Base-by-base conservation (phyloP, 495 filamentous ascomycete genomes). In the Annulohypoxylon stygium region DNA sequence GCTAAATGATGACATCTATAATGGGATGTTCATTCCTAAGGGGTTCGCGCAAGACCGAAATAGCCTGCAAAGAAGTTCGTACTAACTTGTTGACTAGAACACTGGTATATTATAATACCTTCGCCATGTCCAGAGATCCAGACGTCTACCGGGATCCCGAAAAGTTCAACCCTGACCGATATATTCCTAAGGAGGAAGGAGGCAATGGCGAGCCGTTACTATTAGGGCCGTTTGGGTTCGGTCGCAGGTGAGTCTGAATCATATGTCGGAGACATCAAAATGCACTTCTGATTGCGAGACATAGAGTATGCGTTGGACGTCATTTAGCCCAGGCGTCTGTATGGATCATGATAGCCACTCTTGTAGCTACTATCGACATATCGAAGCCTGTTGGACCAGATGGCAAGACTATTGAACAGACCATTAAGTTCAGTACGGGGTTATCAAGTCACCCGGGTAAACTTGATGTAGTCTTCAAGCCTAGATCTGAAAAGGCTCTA, bases 171-270 rank as follows among this genome's bases (percentile, higher is more conserved):
- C 84, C 86, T 0, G 84, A 87, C 45, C 71, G 84, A 45, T 88
- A 84, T 39, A 71, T 83, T 14, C 73, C 82, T 0, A 70, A 73
- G 18, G 76, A 79, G 10, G 74, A 85, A 48, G 86, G 86, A 0
- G 86, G 85, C 0, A 76, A 73, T 16, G 87, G 82, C 0, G 86
- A 88, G 63, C 84, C 85, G 4, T 68, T 86, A 12, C 83, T 83
- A 0, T 77, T 84, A 16, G 86, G 84, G 0, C 84, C 83, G 1
- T 89, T 88, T 75, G 87, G 87, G 1, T 89, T 89, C 76, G 87
- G 86, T 10, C 70, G 75, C 11, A 73, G 69, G 70, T 64, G 20
- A 74, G 62, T 41, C 20, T 43, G 2, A 30, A 39, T 18, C 39
- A 7, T 20, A 50, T 14, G n/a, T 33, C 10, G 6, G 20, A 43